Base-by-base conservation (phyloP, 2,329 filamentous ascomycete species). In the Aspergillus sp. region DNA sequence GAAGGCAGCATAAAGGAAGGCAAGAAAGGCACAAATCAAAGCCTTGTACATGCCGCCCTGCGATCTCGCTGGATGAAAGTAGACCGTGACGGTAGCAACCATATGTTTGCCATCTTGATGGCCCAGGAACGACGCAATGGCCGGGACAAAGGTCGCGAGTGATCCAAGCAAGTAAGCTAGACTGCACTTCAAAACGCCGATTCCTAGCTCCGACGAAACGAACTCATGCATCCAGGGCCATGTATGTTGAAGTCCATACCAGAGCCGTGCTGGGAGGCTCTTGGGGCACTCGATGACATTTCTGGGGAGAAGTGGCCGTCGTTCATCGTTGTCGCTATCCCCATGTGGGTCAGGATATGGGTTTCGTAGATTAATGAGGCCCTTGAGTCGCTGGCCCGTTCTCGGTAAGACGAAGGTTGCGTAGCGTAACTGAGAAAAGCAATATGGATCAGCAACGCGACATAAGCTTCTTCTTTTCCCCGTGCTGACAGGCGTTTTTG, bases 81-180 rank as follows among this genome's bases (percentile, higher is more conserved):
- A 98, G 10, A 97, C 93, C 0, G 92, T 96, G 60, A 97, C 87
- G 2, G 94, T 97, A 32, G 92, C 92, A 54, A 96, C 92, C 71
- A 96, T 88, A 76, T 97, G 94, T 73, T 97, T 97, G 54, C 92
- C 92, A 77, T 96, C 93, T 71, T 92, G 90, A 64, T 88, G 83
- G 10, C 94, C 94, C 15, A 97, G 81, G 59, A 92, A 85, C 7
- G 82, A 79, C 15, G 92, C 88, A 58, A 96, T 82, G 2, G 84
- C 83, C 2, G 88, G 85, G 63, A 91, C 88, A 69, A 96, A 95
- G 0, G 93, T 97, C 38, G 89, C 92, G 75, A 96, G 81, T 67
- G 91, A 96, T 17, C 91, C 94, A 36, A 97, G 77, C 3, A 96
- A 80, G 77, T 97, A 97, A 48, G 93, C 94, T 62, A 97, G 78